Percentiles rank a stretch among this genome's conserved stretches.
Conservation (phyloP, 2,329 filamentous ascomycete genomes). For the Penicillium hesseltinei region DNA sequence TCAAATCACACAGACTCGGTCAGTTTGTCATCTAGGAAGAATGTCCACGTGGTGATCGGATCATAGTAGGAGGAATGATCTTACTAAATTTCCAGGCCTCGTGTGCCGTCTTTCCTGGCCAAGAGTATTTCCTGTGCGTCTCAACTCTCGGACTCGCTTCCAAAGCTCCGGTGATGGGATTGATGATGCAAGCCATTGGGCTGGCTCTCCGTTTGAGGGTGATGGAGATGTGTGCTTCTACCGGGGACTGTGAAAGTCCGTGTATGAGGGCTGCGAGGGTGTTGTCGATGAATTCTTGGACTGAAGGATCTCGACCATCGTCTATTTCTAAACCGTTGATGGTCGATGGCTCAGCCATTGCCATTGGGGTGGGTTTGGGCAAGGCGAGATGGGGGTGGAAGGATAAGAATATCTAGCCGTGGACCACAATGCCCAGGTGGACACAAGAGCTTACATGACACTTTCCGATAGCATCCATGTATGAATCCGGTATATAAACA, state of each 20-base stretch:
- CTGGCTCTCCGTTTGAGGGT: constrained; percentile 29
- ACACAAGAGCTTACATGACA: background rate
- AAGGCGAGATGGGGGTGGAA: background rate
- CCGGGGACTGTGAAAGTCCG: constrained; percentile 23
- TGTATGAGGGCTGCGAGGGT: constrained; percentile 26
- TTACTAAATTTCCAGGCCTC: constrained; percentile 56
- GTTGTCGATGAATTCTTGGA: constrained; percentile 32
- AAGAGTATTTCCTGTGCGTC: constrained; percentile 43
- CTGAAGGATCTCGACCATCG: constrained; percentile 14
- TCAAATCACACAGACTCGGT: constrained; percentile 11
- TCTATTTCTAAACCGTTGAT: background rate
- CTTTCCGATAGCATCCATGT: background rate
- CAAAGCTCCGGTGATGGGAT: constrained; percentile 29
- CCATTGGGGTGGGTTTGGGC: background rate
- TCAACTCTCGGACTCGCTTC: constrained; percentile 23
- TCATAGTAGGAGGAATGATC: background rate
- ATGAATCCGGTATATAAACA: background rate
- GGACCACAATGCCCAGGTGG: background rate
- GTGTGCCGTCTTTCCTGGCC: constrained; percentile 54
- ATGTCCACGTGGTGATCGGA: too few relatives aligned
- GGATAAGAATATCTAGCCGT: background rate
- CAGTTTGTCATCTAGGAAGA: background rate
- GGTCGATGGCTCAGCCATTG: background rate
- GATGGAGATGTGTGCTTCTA: constrained; percentile 31
- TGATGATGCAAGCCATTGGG: constrained; percentile 27